phyloP scores from a whole-genome alignment of 1,284 basidiomycete genomes.

The Butyriboletus appendiculatus region DNA sequence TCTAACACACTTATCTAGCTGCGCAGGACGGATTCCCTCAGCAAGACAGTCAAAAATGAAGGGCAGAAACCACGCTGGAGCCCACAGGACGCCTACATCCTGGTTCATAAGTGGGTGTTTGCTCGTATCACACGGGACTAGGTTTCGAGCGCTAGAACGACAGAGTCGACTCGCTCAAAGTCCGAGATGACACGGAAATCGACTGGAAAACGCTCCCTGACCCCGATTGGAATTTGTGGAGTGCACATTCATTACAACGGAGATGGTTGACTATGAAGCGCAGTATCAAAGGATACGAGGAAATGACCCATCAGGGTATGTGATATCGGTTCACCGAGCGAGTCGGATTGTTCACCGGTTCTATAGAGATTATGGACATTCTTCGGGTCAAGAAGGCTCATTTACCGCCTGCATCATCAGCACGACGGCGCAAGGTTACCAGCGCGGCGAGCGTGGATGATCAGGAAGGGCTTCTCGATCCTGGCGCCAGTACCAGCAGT shows the following conservation, averaged over 20 bases:
- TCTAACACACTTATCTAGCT: neutral
- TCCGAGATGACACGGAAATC: constrained; percentile 79
- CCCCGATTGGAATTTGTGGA: constrained; percentile 80
- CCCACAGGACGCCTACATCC: constrained; percentile 69
- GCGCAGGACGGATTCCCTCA: constrained; percentile 72
- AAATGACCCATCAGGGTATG: constrained; percentile 75
- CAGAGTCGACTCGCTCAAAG: constrained; percentile 71
- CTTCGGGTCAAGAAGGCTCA: constrained; percentile 68
- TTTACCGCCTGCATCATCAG: constrained; percentile 42
- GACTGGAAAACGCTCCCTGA: constrained; percentile 79
- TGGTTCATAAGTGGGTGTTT: constrained; percentile 72
- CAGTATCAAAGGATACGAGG: constrained; percentile 69
- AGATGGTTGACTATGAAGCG: constrained; percentile 79
- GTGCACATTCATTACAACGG: constrained; percentile 71
- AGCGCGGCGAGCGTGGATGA: constrained; percentile 53
- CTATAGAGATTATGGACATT: constrained; percentile 76
- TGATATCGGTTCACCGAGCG: constrained; percentile 8
- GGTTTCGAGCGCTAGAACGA: neutral
- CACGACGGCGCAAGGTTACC: constrained; percentile 48
- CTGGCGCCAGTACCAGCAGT: constrained; percentile 25
- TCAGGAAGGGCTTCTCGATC: constrained; percentile 24
- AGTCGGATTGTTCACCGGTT: constrained; percentile 5
- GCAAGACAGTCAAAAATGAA: constrained; percentile 67
- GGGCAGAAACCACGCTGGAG: constrained; percentile 73
- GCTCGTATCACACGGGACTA: neutral